These are phyloP conservation scores for Diaporthe velutina DNA, from an alignment of 2,329 filamentous ascomycete species.

Conservation along the genomic window DNA sequence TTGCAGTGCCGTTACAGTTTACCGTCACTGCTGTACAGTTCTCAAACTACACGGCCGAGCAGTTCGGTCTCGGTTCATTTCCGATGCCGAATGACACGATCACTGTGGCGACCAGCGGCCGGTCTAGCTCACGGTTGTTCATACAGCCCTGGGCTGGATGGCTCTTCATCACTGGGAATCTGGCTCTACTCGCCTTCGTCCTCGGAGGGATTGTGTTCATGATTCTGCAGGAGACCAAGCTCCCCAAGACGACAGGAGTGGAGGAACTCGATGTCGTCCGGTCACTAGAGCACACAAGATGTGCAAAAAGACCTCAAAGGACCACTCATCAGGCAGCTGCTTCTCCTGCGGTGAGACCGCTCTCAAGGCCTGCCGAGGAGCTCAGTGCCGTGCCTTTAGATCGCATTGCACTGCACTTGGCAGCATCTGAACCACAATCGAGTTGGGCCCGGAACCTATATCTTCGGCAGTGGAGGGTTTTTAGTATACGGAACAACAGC, in stretches of 20 bases:
- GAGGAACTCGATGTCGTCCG: conserved; percentile 1
- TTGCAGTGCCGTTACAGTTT: conserved; percentile 1
- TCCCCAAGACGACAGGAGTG: neutral
- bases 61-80: neutral
- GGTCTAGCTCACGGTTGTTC: neutral
- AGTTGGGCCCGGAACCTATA: neutral
- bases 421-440: neutral
- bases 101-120: conserved; percentile 7
- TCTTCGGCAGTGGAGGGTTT: neutral
- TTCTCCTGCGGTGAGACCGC: neutral
- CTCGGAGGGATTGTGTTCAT: neutral
- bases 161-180: conserved; percentile 10
- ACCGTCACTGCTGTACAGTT: conserved; percentile 15
- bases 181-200: neutral
- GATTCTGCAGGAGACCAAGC: neutral
- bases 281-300: neutral
- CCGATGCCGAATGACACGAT: conserved; percentile 12
- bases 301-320: neutral
- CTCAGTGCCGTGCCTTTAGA: neutral
- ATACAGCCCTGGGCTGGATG: conserved; percentile 12
- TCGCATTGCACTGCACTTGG: neutral
- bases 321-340: neutral
- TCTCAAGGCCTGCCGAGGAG: neutral
- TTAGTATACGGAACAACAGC: neutral
- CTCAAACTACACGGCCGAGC: neutral